Conservation (phyloP, 139 green algal genomes). For the Micractinium conductrix region DNA sequence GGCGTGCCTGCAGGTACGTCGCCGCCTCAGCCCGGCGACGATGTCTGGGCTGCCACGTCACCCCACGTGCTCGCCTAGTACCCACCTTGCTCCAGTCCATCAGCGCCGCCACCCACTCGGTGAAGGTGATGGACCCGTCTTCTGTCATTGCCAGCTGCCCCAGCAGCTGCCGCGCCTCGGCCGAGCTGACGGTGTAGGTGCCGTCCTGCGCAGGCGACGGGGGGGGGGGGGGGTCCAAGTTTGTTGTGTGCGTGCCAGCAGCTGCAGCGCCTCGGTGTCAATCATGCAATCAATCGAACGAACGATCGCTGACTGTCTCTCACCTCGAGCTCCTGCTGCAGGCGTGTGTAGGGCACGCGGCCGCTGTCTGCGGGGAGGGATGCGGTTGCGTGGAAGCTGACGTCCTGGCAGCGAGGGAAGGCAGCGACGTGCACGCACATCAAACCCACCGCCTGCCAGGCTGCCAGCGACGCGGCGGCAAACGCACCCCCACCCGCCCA, state of each 20-base stretch:
- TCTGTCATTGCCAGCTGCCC: constrained; percentile 35
- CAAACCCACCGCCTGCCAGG: no score
- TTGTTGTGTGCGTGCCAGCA: neutral
- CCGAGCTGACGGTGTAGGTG: constrained; percentile 58
- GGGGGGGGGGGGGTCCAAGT: neutral
- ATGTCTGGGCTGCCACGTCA: no score
- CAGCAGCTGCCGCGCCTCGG: constrained; percentile 56
- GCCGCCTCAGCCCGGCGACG: no score
- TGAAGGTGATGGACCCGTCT: constrained; percentile 46
- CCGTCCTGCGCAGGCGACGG: constrained; percentile 8
- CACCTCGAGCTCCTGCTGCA: constrained; percentile 45
- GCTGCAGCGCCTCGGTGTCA: no score
- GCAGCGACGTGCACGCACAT: no score
- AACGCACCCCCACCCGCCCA: no score
- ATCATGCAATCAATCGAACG: neutral
- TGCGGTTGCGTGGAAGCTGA: no score
- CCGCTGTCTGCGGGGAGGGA: neutral
- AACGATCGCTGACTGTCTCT: neutral
- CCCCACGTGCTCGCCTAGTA: no score
- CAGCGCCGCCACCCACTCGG: constrained; percentile 71
- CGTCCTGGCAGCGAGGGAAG: no score
- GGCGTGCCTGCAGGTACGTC: no score
- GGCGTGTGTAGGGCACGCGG: constrained; percentile 18
- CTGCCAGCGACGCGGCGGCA: no score
- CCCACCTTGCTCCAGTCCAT: constrained; percentile 72